Evolutionary conservation across 495 filamentous ascomycete genomes (phyloP).

Genomic region (Baudoinia panamericana): DNA sequence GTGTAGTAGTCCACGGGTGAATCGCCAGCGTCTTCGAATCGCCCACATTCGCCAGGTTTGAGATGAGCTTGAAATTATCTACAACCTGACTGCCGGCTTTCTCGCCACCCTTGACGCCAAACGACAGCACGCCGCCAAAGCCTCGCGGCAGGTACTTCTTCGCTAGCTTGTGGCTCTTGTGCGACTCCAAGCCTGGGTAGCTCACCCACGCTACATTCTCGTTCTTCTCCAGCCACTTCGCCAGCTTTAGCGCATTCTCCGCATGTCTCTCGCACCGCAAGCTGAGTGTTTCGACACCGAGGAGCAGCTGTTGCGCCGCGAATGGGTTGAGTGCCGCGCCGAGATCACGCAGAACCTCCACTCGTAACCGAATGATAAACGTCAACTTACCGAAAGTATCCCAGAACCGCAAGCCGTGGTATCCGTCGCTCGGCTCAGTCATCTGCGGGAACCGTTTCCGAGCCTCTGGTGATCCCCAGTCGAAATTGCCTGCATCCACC

Average conservation of each 20-base stretch:
- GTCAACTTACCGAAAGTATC: slow-evolving; percentile 83
- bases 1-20: slow-evolving; percentile 92
- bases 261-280: slow-evolving; percentile 80
- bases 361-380: slow-evolving; percentile 69
- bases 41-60: slow-evolving; percentile 71
- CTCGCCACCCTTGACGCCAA: slow-evolving; percentile 84
- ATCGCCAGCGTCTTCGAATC: slow-evolving; percentile 83
- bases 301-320: slow-evolving; percentile 82
- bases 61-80: slow-evolving; percentile 89
- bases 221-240: slow-evolving; percentile 72
- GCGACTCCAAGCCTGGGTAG: slow-evolving; percentile 78
- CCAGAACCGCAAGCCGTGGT: slow-evolving; percentile 95
- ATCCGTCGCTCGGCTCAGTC: slow-evolving; percentile 79
- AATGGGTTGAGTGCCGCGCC: slow-evolving; percentile 82
- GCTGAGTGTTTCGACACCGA: slow-evolving; percentile 83
- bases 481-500: slow-evolving; percentile 86
- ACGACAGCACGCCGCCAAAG: slow-evolving; percentile 82
- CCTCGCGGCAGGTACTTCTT: slow-evolving; percentile 85
- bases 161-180: slow-evolving; percentile 64
- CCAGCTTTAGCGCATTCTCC: slow-evolving; percentile 67
- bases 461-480: slow-evolving; percentile 81
- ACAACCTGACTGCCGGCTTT: slow-evolving; percentile 73
- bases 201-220: slow-evolving; percentile 84
- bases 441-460: slow-evolving; percentile 74
- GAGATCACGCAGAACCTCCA: slow-evolving; percentile 81